Evolutionary conservation across 2,329 filamentous ascomycete genomes (phyloP).

Genomic region (Paecilomyces niveus): DNA sequence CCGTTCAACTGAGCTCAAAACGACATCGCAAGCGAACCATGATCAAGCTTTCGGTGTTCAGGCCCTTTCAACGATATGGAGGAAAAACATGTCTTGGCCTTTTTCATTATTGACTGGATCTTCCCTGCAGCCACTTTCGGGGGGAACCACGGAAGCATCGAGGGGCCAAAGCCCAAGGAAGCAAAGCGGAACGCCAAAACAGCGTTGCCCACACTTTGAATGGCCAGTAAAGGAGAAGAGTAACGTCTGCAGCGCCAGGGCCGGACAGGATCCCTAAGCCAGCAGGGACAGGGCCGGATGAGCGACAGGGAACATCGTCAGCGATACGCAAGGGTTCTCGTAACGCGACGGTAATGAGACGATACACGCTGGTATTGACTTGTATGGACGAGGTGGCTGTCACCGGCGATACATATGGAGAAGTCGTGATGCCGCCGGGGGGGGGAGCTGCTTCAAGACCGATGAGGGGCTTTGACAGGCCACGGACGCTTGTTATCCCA

Average conservation of each 20-base stretch:
- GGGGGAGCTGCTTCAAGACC: not conserved
- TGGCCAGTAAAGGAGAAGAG: not conserved
- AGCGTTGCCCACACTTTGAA: not conserved
- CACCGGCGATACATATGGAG: not conserved
- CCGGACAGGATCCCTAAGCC: not conserved
- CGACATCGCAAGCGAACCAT: not conserved
- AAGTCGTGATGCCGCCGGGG: not conserved
- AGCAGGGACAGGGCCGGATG: not conserved
- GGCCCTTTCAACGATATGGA: not conserved
- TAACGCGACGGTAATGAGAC: not conserved
- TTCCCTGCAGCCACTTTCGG: not conserved
- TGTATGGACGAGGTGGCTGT: not conserved
- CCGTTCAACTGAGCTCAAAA: constrained; percentile 5
- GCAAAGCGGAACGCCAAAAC: not conserved
- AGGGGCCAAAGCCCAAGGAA: not conserved
- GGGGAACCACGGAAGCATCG: not conserved
- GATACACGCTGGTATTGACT: not conserved
- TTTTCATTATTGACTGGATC: not conserved
- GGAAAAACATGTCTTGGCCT: not conserved
- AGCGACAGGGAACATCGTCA: not conserved
- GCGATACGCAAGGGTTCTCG: not conserved
- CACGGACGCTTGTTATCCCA: not conserved
- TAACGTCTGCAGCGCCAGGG: not conserved
- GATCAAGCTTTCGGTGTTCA: not conserved
- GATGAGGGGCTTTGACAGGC: not conserved